phyloP scores from a whole-genome alignment of 2,329 filamentous ascomycete genomes.

The Diplodia sapinea region DNA sequence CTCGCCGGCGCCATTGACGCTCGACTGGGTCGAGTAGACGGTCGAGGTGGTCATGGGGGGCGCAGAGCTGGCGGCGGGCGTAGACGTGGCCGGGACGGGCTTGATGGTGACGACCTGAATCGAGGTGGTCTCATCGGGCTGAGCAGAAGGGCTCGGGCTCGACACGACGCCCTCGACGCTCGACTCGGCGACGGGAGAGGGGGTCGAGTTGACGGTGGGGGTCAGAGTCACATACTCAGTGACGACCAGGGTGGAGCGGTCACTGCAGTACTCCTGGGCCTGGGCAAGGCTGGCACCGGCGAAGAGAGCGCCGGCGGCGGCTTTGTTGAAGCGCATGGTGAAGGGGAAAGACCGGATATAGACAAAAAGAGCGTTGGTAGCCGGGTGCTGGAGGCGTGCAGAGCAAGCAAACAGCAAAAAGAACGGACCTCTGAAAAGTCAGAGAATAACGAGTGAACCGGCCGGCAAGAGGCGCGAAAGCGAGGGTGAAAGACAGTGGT shows the following conservation, averaged over 20 bases:
- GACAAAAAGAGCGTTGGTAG: constrained; percentile 10
- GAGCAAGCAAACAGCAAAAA: constrained; percentile 5
- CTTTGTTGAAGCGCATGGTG: constrained; percentile 29
- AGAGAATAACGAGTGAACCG: constrained; percentile 28
- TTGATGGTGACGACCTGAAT: constrained; percentile 17
- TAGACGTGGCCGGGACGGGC: constrained; percentile 13
- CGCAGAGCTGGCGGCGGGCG: not conserved
- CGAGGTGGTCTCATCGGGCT: constrained; percentile 16
- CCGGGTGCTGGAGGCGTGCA: constrained; percentile 13
- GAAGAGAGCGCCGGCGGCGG: constrained; percentile 26
- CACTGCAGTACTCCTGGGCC: constrained; percentile 30
- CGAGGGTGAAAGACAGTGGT: not conserved
- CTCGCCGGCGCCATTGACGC: not conserved
- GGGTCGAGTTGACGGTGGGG: constrained; percentile 21
- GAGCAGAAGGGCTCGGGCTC: constrained; percentile 2
- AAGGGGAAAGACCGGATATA: constrained; percentile 1
- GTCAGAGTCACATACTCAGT: constrained; percentile 30
- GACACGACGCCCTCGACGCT: constrained; percentile 2
- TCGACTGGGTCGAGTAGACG: constrained; percentile 8
- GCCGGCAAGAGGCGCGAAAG: constrained; percentile 8
- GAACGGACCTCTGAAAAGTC: constrained; percentile 32
- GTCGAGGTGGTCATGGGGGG: constrained; percentile 20
- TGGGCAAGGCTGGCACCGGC: constrained; percentile 28
- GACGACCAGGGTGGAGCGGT: constrained; percentile 24
- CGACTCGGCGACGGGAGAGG: constrained; percentile 1